Base-by-base conservation (phyloP, 1,284 basidiomycete species). In the Ceratorhiza oryzae-sativae region DNA sequence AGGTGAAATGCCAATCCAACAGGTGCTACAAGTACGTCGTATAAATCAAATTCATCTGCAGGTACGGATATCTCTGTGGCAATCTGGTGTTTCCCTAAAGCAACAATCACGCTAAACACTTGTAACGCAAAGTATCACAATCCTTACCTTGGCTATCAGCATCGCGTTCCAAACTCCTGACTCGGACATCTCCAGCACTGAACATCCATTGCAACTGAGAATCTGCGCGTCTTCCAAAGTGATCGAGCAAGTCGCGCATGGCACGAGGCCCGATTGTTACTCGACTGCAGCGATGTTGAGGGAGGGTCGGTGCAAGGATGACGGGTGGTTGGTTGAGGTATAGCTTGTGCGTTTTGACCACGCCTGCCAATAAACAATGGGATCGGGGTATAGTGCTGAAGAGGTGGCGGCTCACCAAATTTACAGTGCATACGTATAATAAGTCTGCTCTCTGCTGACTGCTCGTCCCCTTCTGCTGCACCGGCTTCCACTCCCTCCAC, bases 151-250 rank as follows among this genome's bases (percentile, higher is more conserved):
- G 88, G 20, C 82, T 80, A 71, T 91, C 89, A 49, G 87, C 80
- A 0, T 88, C 86, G 1, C 86, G 86, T 76, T 91, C 90, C 9
- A 87, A 80, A 76, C 87, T 92, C 76, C 86, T 88, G 15, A 93
- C 83, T 36, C 84, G 81, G 1, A 93, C 87, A 56, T 92, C 88
- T 0, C 82, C 79, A 46, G 87, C 84, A 23, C 82, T 84, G 77
- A 93, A 93, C 34, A 81, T 86, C 91, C 92, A 93, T 2, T 90
- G 84, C 10, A 93, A 83, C 76, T 91, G 89, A 23, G 90, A 89
- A 76, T 93, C 91, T 23, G 83, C 71, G 5, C 61, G 62, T 39
- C 71, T 51, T 0, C 90, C 87, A 74, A 93, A 93, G 77, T 92
- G 91, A 53, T 93, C 91, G n/a, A 92, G 85, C 78, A 93, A 87